Conservation (phyloP, 2,329 filamentous ascomycete genomes). For the Fusarium udum region DNA sequence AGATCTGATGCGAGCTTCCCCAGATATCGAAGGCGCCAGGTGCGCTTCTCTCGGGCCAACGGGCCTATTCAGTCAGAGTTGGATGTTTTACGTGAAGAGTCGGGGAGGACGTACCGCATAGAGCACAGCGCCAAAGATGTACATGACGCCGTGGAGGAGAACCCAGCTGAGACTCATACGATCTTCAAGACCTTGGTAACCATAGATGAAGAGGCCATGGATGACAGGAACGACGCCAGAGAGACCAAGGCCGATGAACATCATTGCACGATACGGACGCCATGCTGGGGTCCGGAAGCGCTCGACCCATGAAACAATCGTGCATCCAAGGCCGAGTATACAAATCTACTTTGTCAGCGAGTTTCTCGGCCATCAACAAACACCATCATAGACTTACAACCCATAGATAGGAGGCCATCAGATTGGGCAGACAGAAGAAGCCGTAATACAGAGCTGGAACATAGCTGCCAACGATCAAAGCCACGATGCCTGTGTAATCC, state of each 20-base stretch:
- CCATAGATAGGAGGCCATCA: constrained; percentile 77
- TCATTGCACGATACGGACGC: constrained; percentile 84
- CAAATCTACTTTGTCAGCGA: constrained; percentile 69
- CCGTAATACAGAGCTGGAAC: constrained; percentile 90
- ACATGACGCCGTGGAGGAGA: constrained; percentile 80
- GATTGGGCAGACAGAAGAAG: constrained; percentile 73
- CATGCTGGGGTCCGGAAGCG: constrained; percentile 84
- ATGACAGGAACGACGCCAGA: constrained; percentile 85
- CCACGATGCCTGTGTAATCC: constrained; percentile 94
- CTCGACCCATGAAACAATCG: constrained; percentile 80
- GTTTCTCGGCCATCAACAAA: not conserved
- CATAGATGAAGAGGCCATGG: constrained; percentile 77
- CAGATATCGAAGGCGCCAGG: constrained; percentile 89
- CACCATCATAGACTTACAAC: constrained; percentile 64
- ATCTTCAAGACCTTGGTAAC: constrained; percentile 70
- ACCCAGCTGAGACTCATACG: constrained; percentile 86
- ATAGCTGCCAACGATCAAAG: constrained; percentile 90
- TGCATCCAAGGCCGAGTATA: constrained; percentile 78
- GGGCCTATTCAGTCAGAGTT: constrained; percentile 58
- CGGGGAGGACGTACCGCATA: constrained; percentile 74
- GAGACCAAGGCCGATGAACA: constrained; percentile 89
- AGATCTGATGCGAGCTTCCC: constrained; percentile 95
- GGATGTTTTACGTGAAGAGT: not conserved
- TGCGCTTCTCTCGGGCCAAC: constrained; percentile 82
- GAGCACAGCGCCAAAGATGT: constrained; percentile 84